phyloP scores from a whole-genome alignment of 169 alveolate species.

The Pseudocohnilembus persalinus region DNA sequence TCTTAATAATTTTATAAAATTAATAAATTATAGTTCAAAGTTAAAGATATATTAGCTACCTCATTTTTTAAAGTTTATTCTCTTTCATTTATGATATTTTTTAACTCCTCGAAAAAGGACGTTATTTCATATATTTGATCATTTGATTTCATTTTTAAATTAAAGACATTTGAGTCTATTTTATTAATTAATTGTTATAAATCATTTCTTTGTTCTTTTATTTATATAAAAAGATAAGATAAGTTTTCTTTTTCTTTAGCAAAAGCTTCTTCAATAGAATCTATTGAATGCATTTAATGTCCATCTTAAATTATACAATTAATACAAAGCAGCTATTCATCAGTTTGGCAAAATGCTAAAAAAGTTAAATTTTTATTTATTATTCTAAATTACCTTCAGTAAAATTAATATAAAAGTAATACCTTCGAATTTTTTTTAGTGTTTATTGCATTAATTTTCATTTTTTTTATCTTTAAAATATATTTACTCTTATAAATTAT shows the following conservation, averaged over 20 bases:
- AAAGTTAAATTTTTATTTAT: too few species aligned
- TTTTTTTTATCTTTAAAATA: too few species aligned
- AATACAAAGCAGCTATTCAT: conserved; percentile 3
- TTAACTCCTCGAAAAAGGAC: conserved; percentile 5
- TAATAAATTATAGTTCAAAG: too few species aligned
- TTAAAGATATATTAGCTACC: background rate
- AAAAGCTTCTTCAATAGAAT: conserved; percentile 20
- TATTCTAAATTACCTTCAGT: too few species aligned
- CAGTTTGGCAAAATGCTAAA: conserved; percentile 18
- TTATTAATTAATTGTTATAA: background rate
- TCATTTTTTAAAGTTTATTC: conserved; percentile 6
- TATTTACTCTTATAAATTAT: too few species aligned
- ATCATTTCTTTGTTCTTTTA: background rate
- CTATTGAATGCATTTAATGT: conserved; percentile 13
- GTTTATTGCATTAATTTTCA: conserved; percentile 20
- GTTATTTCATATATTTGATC: background rate
- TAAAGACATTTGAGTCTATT: background rate
- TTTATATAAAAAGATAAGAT: background rate
- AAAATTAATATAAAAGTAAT: too few species aligned
- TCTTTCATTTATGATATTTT: conserved; percentile 10
- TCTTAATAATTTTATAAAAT: too few species aligned
- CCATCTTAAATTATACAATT: conserved; percentile 26
- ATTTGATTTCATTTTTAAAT: background rate
- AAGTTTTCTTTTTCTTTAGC: background rate
- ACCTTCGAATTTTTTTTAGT: conserved; percentile 21